Base-by-base conservation (phyloP, 2,329 filamentous ascomycete species). In the Drechslera avenae region DNA sequence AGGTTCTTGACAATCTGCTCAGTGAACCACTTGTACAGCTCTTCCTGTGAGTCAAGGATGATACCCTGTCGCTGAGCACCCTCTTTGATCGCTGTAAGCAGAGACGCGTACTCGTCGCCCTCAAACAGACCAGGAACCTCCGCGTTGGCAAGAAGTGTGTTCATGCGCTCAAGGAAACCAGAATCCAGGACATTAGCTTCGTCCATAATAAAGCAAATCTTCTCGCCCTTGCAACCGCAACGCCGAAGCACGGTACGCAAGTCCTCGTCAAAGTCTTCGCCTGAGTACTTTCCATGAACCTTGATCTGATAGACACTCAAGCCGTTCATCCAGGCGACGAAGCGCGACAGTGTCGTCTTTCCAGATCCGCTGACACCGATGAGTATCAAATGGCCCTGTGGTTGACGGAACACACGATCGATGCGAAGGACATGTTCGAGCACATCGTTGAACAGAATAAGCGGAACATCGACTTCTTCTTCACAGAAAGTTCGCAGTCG, bases 191-290 rank as follows among this genome's bases (percentile, higher is more conserved):
- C 94, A 67, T 99, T 99, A 8, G 93, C 89, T 78, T 99, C 94
- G 72, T 99, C 94, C 92, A 99, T 97, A 79, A 99, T 97, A 80
- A 99, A 99, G 78, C 95, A 99, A 40, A 99, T 96, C 81, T 97
- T 97, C 73, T 99, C 94, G 30, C 94, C 94, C 79, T 97, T 97
- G 79, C 93, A 97, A 57, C 94, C 94, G 64, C 91, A 95, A 50
- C 94, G 86, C 37, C 94, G 88, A 33, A 99, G 84, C 7, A 99
- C 94, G 69, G 92, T 93, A 59, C 95, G 86, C 30, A 99, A 80
- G 73, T 99, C 94, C 51, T 99, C 95, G 69, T 99, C 94, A 69
- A 99, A 99, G 76, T 99, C 94, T 71, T 97, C 94, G 1, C 90
- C 90, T 13, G 94, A 97, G 76, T 99, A 99, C 72, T 93, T 97